A percentile compares a stretch with the other conserved stretches of the same genome.
These are phyloP conservation scores for Chrysosporium queenslandicum DNA, from an alignment of 2,329 filamentous ascomycete species.

Conservation along the genomic window DNA sequence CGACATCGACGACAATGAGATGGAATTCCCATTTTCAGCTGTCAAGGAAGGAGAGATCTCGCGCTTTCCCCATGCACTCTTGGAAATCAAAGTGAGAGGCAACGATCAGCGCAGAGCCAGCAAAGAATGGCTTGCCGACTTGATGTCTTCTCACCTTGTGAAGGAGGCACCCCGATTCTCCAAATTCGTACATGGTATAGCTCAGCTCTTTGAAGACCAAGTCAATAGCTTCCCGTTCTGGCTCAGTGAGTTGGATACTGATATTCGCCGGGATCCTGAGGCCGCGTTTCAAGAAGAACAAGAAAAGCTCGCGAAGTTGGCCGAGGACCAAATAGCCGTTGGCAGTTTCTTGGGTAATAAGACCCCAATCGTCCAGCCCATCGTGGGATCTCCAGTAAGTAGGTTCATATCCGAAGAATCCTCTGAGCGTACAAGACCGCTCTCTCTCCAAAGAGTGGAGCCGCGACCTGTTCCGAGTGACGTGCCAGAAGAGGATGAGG, in stretches of 20 bases:
- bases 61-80: constrained; percentile 77
- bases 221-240: constrained; percentile 96
- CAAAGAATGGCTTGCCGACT: constrained; percentile 77
- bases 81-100: constrained; percentile 78
- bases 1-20: constrained; percentile 73
- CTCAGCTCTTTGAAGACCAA: constrained; percentile 84
- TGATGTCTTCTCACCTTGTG: constrained; percentile 87
- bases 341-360: constrained; percentile 67
- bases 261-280: constrained; percentile 89
- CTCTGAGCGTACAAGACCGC: constrained; percentile 5
- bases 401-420: constrained; percentile 20
- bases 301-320: constrained; percentile 65
- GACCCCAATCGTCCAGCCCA: constrained; percentile 23
- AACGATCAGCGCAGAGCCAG: constrained; percentile 49
- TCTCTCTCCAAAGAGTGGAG: constrained; percentile 8
- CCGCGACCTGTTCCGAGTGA: constrained; percentile 5
- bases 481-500: constrained; percentile 9
- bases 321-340: constrained; percentile 79
- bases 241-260: constrained; percentile 80
- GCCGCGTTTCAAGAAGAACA: constrained; percentile 86
- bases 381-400: constrained; percentile 29
- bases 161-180: constrained; percentile 84
- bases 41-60: constrained; percentile 87
- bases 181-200: constrained; percentile 92
- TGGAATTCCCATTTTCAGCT: constrained; percentile 77